phyloP scores from a whole-genome alignment of 768 basidiomycete genomes.

The Termitomyces sp. region DNA sequence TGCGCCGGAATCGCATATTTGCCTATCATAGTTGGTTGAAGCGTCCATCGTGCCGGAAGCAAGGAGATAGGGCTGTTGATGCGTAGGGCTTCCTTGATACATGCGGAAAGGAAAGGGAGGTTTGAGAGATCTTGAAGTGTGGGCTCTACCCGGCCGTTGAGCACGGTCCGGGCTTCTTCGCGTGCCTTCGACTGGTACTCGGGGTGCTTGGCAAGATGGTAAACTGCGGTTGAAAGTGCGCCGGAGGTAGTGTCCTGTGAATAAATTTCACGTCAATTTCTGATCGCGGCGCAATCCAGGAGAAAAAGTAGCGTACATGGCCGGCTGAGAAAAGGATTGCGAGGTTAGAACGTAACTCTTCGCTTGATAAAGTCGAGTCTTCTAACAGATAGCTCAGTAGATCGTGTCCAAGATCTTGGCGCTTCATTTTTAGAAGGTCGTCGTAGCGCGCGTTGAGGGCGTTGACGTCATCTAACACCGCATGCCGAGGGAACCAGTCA shows the following conservation, averaged over 20 bases:
- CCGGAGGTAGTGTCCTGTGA: constrained; percentile 33
- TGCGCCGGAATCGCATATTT: constrained; percentile 24
- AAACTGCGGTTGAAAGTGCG: constrained; percentile 28
- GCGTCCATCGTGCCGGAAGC: constrained; percentile 19
- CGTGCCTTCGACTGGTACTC: constrained; percentile 29
- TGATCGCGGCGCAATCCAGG: not conserved
- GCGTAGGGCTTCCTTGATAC: constrained; percentile 34
- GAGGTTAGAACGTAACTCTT: constrained; percentile 31
- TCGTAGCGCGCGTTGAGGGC: constrained; percentile 22
- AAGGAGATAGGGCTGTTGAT: constrained; percentile 26
- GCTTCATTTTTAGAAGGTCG: constrained; percentile 21
- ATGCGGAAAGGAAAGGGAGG: constrained; percentile 28
- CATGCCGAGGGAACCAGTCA: constrained; percentile 22
- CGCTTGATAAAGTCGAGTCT: constrained; percentile 24
- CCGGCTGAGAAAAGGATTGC: constrained; percentile 34
- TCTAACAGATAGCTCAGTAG: constrained; percentile 30
- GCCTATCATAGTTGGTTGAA: constrained; percentile 18
- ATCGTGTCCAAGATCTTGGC: constrained; percentile 25
- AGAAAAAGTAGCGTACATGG: constrained; percentile 21
- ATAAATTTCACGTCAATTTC: not conserved
- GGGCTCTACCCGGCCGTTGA: constrained; percentile 24
- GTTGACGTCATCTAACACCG: constrained; percentile 24
- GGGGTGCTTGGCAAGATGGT: constrained; percentile 30
- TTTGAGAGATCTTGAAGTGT: constrained; percentile 20
- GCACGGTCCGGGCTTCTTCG: constrained; percentile 27